Evolutionary conservation across 225 moss, liverwort and hornwort species (phyloP), one percentile per base, ranked within the genome.

Genomic region (Asterella californica): DNA sequence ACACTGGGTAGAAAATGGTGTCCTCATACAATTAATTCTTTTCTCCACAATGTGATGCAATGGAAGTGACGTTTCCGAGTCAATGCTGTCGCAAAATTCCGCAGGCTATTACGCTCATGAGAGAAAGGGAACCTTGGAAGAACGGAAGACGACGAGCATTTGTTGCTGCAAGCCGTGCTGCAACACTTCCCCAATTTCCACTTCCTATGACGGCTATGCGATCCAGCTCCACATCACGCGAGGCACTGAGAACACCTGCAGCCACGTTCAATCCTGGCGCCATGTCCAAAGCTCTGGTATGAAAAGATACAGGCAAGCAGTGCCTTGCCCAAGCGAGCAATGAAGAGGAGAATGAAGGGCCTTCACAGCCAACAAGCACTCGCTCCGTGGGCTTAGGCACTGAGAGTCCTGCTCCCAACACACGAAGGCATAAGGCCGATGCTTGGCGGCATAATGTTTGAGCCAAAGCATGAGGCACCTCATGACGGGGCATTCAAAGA

Each of bases 171-270:
- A 91, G 87, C 81, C 91, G 91, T 15, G 91, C 90, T 45, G 92
- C 92, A 14, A 90, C 92, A 60, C 91, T 87, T 21, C 91, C 92
- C 92, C 92, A 91, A 79, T 93, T 93, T 36, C 90, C 91, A 86
- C 91, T 93, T 73, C 92, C 92, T 78, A 93, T 90, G 10, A 93
- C 86, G 24, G 87, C 85, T 71, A 93, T 83, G 46, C 72, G 87
- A 69, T 93, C 90, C 81, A 70, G 73, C 29, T 73, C 73, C 50
- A 30, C 15, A 3, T 46, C 78, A 64, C 15, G 15, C 27, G n/a
- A 29, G n/a, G 24, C 21, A 50, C 52, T 73, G 12, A 29, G 0
- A 6, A 49, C 24, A 50, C 52, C 52, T 67, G 33, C 73, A n/a
- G 32, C 73, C 32, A 34, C 62, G 30, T 50, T 72, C 80, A 73